Base-by-base conservation (phyloP, 2,329 filamentous ascomycete species). In the Sporothrix brasiliensis region DNA sequence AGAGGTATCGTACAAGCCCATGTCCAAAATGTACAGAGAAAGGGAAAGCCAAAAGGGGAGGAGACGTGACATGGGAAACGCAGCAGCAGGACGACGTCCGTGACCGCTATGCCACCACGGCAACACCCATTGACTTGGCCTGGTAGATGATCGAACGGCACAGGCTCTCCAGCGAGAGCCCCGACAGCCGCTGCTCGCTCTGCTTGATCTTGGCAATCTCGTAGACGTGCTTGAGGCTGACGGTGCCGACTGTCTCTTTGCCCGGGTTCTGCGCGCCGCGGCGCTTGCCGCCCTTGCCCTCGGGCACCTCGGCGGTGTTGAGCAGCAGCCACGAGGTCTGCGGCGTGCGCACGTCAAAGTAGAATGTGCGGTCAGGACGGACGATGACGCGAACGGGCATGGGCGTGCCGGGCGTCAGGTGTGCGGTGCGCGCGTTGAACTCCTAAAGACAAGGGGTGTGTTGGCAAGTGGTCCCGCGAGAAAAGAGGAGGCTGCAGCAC, bases 151-250 rank as follows among this genome's bases (percentile, higher is more conserved):
- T 84, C 69, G 89, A 88, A 80, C 86, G 89, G 81, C 91, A 93
- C 39, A 94, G 77, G 0, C 90, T 89, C 78, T 93, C 85, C 68
- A 94, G 80, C 63, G 87, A 85, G 76, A 92, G 78, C 1, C 91
- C 92, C 2, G 91, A 92, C 73, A 94, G 80, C 71, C 92, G 86
- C 73, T 89, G 82, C 81, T 95, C 92, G 68, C 86, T 83, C 75
- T 92, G 91, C 86, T 99, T 99, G 78, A 99, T 96, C 85, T 92
- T 94, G 74, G 95, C 95, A 80, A 99, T 98, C 83, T 98, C 94
- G 82, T 93, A 98, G 27, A 99, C 84, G 82, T 99, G 95, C 85
- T 99, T 99, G 77, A 99, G 82, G 76, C 91, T 95, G 70, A 99
- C 86, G 3, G 88, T 91, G 71, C 94, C 95, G n/a, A 97, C 88